Evolutionary conservation across 148 eudicot genomes (phyloP).

Genomic region (Beta vulgaris): DNA sequence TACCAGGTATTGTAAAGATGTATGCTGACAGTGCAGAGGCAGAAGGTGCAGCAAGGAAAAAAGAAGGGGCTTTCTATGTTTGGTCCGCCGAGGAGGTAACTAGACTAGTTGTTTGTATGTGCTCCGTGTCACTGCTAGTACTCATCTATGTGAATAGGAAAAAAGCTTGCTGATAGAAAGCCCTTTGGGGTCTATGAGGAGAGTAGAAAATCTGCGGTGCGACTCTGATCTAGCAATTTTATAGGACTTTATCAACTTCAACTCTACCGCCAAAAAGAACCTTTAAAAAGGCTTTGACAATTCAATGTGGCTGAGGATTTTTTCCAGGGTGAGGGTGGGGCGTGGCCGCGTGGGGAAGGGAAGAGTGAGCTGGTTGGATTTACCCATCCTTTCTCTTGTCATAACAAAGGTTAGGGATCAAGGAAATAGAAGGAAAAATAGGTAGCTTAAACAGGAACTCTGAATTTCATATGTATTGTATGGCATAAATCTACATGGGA

Average conservation of each 20-base stretch:
- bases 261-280: too few species aligned
- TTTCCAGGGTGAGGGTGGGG: too few species aligned
- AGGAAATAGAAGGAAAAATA: too few species aligned
- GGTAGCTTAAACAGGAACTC: too few species aligned
- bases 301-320: background rate
- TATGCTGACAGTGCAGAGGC: slow-evolving; percentile 89
- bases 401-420: too few species aligned
- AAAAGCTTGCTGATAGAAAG: background rate
- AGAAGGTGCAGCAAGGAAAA: slow-evolving; percentile 58
- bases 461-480: too few species aligned
- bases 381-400: too few species aligned
- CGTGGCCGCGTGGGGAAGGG: too few species aligned
- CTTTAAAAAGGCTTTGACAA: too few species aligned
- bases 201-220: background rate
- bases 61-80: slow-evolving; percentile 89
- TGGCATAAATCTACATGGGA: too few species aligned
- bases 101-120: slow-evolving; percentile 1
- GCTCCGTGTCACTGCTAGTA: background rate
- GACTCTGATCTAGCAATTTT: background rate
- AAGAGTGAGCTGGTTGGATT: too few species aligned
- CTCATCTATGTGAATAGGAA: background rate
- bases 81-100: slow-evolving; percentile 79
- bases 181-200: background rate
- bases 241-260: too few species aligned
- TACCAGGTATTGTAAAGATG: slow-evolving; percentile 71